Evolutionary conservation across 2,329 filamentous ascomycete species (phyloP).

Genomic region (Colletotrichum lini): DNA sequence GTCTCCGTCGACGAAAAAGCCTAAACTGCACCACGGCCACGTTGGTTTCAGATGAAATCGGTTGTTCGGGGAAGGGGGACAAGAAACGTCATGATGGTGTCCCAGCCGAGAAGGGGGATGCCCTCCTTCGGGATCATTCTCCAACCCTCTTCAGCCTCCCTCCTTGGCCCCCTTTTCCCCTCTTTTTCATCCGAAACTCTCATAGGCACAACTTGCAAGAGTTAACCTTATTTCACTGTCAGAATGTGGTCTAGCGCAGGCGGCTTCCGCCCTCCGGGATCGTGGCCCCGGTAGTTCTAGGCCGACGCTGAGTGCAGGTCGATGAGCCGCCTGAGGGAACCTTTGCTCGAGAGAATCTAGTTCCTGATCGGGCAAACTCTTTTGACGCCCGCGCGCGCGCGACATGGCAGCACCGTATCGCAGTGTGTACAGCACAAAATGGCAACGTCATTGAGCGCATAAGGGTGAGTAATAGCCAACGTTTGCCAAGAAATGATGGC

Average conservation of each 20-base stretch:
- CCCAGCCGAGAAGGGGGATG: neutral
- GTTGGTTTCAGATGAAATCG: constrained; percentile 14
- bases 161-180: constrained; percentile 3
- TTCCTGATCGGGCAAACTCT: constrained; percentile 28
- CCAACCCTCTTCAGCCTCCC: neutral
- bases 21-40: constrained; percentile 7
- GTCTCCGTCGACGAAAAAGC: neutral
- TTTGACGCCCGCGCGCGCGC: neutral
- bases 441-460: too few species aligned
- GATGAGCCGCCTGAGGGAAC: neutral
- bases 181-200: constrained; percentile 20
- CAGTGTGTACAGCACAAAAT: too few species aligned
- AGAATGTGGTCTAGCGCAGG: neutral
- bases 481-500: neutral
- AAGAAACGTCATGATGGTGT: constrained; percentile 1
- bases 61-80: neutral
- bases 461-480: neutral
- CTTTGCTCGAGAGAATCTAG: neutral
- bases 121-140: neutral
- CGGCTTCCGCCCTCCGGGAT: neutral
- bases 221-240: neutral
- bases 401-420: too few species aligned
- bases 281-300: neutral
- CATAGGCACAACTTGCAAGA: neutral
- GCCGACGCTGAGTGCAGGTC: neutral